Conservation (phyloP, 2,329 filamentous ascomycete genomes). For the Colletotrichum lupini region DNA sequence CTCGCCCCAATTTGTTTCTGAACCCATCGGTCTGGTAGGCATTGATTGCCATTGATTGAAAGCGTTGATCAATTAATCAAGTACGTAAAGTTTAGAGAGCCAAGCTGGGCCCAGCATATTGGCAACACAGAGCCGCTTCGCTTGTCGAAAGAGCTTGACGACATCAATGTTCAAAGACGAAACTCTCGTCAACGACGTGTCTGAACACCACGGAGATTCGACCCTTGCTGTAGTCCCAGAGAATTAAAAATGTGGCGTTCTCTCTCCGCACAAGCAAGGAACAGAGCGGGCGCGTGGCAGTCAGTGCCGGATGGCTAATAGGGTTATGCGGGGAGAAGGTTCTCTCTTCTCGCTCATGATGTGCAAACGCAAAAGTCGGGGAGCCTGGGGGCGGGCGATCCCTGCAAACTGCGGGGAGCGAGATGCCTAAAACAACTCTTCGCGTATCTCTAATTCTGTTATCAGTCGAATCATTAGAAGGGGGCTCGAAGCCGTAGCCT, state of each 20-base stretch:
- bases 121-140: slow-evolving; percentile 47
- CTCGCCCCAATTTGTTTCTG: slow-evolving; percentile 1
- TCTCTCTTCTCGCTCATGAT: slow-evolving; percentile 16
- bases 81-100: not conserved
- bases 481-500: too few relatives aligned
- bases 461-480: not conserved
- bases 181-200: not conserved
- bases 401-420: slow-evolving; percentile 26
- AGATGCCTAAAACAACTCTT: not conserved
- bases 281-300: slow-evolving; percentile 21
- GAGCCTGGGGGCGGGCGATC: not conserved
- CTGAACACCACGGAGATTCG: too few relatives aligned
- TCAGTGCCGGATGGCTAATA: slow-evolving; percentile 23
- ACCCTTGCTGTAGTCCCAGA: not conserved
- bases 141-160: slow-evolving; percentile 37
- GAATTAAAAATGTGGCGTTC: slow-evolving; percentile 2
- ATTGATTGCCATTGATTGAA: slow-evolving; percentile 15
- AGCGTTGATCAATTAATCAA: slow-evolving; percentile 28
- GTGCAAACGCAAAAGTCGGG: slow-evolving; percentile 15
- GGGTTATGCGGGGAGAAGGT: slow-evolving; percentile 28
- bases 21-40: slow-evolving; percentile 8
- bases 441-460: slow-evolving; percentile 16
- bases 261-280: slow-evolving; percentile 12
- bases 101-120: slow-evolving; percentile 24
- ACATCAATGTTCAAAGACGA: not conserved